Conservation (phyloP, 2,329 filamentous ascomycete genomes). For the Alternaria sp. region DNA sequence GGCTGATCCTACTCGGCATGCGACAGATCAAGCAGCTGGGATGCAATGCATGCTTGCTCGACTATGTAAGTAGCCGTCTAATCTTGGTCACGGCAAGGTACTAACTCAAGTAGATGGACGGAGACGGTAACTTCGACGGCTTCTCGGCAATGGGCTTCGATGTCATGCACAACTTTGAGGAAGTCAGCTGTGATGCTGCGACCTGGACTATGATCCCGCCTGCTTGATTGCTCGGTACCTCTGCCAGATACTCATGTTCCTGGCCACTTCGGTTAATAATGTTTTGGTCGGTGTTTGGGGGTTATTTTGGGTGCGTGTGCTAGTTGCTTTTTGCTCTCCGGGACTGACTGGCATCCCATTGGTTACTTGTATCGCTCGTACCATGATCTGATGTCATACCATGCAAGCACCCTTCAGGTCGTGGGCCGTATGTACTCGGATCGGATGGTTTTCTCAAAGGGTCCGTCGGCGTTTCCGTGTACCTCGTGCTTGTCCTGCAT, state of each 20-base stretch:
- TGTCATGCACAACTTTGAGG: slow-evolving; percentile 79
- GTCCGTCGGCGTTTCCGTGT: not conserved
- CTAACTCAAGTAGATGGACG: slow-evolving; percentile 64
- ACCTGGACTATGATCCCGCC: slow-evolving; percentile 65
- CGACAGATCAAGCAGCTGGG: slow-evolving; percentile 82
- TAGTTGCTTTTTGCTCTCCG: not conserved
- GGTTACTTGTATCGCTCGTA: slow-evolving; percentile 1
- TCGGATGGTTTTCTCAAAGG: not conserved
- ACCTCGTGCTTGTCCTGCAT: not conserved
- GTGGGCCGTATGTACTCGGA: not conserved
- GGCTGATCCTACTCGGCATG: slow-evolving; percentile 79
- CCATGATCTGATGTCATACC: slow-evolving; percentile 5
- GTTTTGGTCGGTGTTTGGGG: not conserved
- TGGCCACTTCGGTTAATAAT: not conserved
- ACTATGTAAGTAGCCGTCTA: slow-evolving; percentile 69
- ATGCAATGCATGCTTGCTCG: slow-evolving; percentile 74
- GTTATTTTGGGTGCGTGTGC: not conserved
- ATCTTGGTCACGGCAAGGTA: slow-evolving; percentile 3
- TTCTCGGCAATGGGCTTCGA: slow-evolving; percentile 81
- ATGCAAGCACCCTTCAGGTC: slow-evolving; percentile 4
- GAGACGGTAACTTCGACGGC: slow-evolving; percentile 75
- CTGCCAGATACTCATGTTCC: not conserved
- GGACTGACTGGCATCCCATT: not conserved
- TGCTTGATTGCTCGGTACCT: slow-evolving; percentile 18
- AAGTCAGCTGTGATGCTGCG: slow-evolving; percentile 73